Evolutionary conservation across 495 filamentous ascomycete genomes (phyloP), one percentile per base, ranked within the genome.

Genomic region (Ascodesmis nigricans): DNA sequence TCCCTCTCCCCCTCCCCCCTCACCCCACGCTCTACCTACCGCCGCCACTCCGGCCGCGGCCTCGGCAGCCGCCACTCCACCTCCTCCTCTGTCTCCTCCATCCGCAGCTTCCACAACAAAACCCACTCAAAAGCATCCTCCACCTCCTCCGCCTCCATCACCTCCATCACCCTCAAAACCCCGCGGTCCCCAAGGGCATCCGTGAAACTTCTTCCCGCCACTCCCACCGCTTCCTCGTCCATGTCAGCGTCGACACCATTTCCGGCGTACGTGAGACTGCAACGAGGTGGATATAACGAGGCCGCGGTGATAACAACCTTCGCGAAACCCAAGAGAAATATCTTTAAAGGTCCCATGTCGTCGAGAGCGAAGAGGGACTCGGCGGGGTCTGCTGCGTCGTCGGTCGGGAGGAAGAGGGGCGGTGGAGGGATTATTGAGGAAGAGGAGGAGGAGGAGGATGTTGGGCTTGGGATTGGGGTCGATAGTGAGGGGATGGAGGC

Each of bases 31-130:
- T 75, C 77, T 15, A 82, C 78, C 2, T 75, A 83, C 43, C 67
- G 83, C 20, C 77, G 76, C 15, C 61, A 66, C 27, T 72, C 72
- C 5, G 68, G 66, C 5, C 65, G 66, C 15, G 79, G 77, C 26
- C 64, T 95, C 13, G 71, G 84, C 25, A 90, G 87, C 20, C 69
- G 87, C 39, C 95, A 92, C 53, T 93, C 84, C 2, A 95, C 87
- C 2, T 93, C 84, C 3, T 92, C 82, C 2, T 95, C 87, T 6
- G 70, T 97, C 14, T 91, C 80, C 10, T 91, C 81, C 0, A 73
- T 95, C 40, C 73, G 84, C 28, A 87, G 77, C 28, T 78, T 95
- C 45, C 82, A 91, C 46, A 80, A 90, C 33, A 82, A 91, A 49
- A 69, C 73, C 17, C 87, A 91, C 49, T 91, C 81, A 6, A 93